Evolutionary conservation across 441 rosid species (phyloP).

Genomic region (Populus hybrid): DNA sequence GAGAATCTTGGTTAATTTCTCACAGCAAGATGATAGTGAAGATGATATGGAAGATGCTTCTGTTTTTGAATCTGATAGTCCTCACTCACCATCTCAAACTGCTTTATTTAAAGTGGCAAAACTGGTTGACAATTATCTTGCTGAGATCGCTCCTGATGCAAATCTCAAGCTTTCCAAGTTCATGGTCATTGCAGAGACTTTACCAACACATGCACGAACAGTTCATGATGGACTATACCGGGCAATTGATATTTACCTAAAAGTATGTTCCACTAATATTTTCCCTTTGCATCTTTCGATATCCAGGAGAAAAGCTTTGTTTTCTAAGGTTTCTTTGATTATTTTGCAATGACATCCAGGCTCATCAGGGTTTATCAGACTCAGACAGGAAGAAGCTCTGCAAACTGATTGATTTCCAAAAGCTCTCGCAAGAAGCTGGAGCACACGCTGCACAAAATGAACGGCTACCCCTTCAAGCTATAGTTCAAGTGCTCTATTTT

Average conservation of each 20-base stretch:
- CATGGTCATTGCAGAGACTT: conserved; percentile 83
- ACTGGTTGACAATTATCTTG: conserved; percentile 88
- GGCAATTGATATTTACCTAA: conserved; percentile 87
- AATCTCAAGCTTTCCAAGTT: conserved; percentile 88
- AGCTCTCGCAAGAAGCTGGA: conserved; percentile 96
- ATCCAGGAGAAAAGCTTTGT: not conserved
- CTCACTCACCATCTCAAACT: conserved; percentile 80
- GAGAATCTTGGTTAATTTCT: conserved; percentile 84
- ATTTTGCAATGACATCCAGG: conserved; percentile 39
- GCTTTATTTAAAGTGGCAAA: conserved; percentile 81
- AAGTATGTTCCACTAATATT: conserved; percentile 43
- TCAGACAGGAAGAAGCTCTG: conserved; percentile 79
- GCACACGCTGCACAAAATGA: conserved; percentile 98
- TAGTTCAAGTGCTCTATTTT: conserved; percentile 94
- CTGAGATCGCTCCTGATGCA: conserved; percentile 93
- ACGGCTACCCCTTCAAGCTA: conserved; percentile 93
- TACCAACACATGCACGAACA: conserved; percentile 85
- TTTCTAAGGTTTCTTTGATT: not conserved
- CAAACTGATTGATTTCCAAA: conserved; percentile 86
- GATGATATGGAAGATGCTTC: conserved; percentile 80
- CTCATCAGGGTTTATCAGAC: conserved; percentile 73
- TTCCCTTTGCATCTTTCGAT: not conserved
- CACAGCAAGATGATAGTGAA: conserved; percentile 93
- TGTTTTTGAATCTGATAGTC: conserved; percentile 79
- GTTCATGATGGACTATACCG: conserved; percentile 91